Percentiles rank a stretch among this genome's conserved stretches.
Evolutionary conservation across 2,329 filamentous ascomycete species (phyloP).

Genomic region (Davidsoniella australis): DNA sequence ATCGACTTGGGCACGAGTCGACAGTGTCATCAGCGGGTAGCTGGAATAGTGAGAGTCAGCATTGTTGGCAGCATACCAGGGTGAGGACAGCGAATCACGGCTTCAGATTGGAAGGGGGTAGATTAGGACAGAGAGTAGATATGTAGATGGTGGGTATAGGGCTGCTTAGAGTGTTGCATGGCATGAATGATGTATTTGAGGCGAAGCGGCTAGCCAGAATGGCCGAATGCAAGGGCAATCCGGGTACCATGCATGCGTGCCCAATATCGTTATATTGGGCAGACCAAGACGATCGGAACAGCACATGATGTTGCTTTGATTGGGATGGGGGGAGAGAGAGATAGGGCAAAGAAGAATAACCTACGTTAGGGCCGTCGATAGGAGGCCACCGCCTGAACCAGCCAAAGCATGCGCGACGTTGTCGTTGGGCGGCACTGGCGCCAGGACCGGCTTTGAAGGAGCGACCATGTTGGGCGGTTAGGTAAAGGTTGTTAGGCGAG

Average conservation of each 20-base stretch:
- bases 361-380: constrained; percentile 91
- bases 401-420: constrained; percentile 92
- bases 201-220: neutral
- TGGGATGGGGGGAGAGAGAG: neutral
- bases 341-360: constrained; percentile 14
- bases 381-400: constrained; percentile 78
- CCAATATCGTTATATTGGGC: neutral
- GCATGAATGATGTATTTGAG: neutral
- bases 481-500: neutral
- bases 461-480: constrained; percentile 20
- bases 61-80: no score
- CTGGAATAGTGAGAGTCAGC: constrained; percentile 25
- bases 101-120: neutral
- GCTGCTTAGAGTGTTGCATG: neutral
- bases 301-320: neutral
- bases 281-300: neutral
- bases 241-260: neutral
- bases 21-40: constrained; percentile 93
- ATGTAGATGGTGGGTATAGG: neutral
- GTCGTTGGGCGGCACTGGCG: constrained; percentile 61
- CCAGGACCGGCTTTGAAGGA: constrained; percentile 34
- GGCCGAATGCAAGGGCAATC: neutral
- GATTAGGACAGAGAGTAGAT: neutral
- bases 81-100: no score
- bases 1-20: constrained; percentile 93